phyloP scores from a whole-genome alignment of 108 stramenopile genomes.

The Cylindrotheca fusiformis region DNA sequence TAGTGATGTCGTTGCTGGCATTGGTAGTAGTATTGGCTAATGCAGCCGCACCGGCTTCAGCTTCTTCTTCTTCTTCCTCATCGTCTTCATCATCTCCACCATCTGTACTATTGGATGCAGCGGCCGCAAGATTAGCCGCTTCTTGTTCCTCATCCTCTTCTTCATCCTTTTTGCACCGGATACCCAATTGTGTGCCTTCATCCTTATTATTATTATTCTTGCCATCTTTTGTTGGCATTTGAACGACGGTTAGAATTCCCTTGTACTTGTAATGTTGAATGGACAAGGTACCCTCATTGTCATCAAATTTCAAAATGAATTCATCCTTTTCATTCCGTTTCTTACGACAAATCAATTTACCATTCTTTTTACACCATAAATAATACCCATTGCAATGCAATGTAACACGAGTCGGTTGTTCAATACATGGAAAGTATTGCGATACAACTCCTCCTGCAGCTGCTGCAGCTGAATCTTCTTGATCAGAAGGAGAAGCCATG shows the following conservation, averaged over 20 bases:
- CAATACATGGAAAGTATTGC: conserved; percentile 14
- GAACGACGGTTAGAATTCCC: not conserved
- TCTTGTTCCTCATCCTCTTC: not conserved
- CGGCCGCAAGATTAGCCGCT: not conserved
- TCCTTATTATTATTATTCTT: too few relatives aligned
- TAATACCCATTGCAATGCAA: conserved; percentile 17
- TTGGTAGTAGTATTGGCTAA: not conserved
- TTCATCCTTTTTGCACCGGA: not conserved
- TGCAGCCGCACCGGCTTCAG: not conserved
- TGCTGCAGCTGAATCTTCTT: too few relatives aligned
- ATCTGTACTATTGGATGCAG: not conserved
- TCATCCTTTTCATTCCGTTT: not conserved
- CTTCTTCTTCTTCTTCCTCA: not conserved
- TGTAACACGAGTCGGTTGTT: conserved; percentile 7
- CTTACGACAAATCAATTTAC: not conserved
- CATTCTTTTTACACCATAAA: conserved; percentile 29
- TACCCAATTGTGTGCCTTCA: not conserved
- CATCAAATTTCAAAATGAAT: not conserved
- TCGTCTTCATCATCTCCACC: not conserved
- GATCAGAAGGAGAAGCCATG: too few relatives aligned
- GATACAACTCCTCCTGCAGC: too few relatives aligned
- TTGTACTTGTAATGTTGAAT: not conserved
- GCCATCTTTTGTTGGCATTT: not conserved
- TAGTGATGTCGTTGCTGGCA: too few relatives aligned
- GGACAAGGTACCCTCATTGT: not conserved